Conservation (phyloP, 2,329 filamentous ascomycete genomes). For the Paecilomyces fulvus region DNA sequence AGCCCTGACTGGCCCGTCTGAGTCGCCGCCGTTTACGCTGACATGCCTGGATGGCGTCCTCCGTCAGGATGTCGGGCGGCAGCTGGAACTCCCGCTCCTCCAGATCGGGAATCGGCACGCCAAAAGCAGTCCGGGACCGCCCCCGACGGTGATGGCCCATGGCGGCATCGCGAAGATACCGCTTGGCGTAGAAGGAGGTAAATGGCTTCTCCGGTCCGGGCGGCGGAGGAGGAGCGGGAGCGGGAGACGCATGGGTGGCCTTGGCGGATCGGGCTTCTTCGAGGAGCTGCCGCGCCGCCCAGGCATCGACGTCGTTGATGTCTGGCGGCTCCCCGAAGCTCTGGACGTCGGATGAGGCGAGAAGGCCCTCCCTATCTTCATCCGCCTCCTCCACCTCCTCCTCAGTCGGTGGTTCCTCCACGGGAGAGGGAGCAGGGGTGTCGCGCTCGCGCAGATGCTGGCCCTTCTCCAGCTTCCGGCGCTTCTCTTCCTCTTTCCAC, state of each 20-base stretch:
- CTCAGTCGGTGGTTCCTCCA: constrained; percentile 23
- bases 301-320: constrained; percentile 61
- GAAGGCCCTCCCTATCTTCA: constrained; percentile 8
- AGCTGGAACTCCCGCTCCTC: constrained; percentile 64
- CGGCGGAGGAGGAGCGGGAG: constrained; percentile 15
- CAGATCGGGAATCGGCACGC: constrained; percentile 67
- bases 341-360: constrained; percentile 10
- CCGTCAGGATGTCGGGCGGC: constrained; percentile 50
- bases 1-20: constrained; percentile 21
- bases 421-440: constrained; percentile 2
- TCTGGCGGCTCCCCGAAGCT: constrained; percentile 51
- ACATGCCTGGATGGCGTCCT: constrained; percentile 34
- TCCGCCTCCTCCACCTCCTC: constrained; percentile 23
- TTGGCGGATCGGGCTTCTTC: constrained; percentile 54
- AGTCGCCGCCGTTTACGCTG: constrained; percentile 30
- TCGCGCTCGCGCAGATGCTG: constrained; percentile 36
- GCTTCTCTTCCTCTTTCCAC: constrained; percentile 87
- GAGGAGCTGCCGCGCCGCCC: constrained; percentile 65
- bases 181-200: constrained; percentile 78
- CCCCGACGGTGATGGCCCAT: constrained; percentile 63
- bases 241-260: constrained; percentile 5
- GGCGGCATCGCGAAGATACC: constrained; percentile 69
- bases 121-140: constrained; percentile 70
- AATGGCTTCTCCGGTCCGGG: constrained; percentile 50
- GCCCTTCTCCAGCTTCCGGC: constrained; percentile 67